Percentiles rank a stretch among this genome's conserved stretches.
phyloP scores from a whole-genome alignment of 805 yeast genomes.

The Wickerhamiella vanderwaltii region DNA sequence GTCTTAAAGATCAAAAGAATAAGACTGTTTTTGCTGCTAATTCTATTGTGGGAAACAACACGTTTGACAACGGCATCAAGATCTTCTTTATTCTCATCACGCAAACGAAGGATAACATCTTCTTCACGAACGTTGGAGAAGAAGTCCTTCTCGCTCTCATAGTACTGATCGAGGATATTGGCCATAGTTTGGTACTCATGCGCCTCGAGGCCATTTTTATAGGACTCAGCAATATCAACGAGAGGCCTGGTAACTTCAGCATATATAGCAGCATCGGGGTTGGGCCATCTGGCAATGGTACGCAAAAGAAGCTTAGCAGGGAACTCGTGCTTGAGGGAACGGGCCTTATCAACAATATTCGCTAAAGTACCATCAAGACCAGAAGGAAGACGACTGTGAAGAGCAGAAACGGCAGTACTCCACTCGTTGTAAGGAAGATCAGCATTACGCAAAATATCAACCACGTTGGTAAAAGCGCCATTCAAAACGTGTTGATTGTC shows the following conservation, averaged over 20 bases:
- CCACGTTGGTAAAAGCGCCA: constrained; percentile 59
- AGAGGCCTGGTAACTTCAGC: constrained; percentile 59
- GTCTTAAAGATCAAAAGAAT: constrained; percentile 72
- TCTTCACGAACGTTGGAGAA: constrained; percentile 51
- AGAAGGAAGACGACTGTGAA: constrained; percentile 79
- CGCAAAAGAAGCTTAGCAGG: constrained; percentile 81
- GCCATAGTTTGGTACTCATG: constrained; percentile 77
- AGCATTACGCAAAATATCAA: constrained; percentile 61
- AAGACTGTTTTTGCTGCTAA: constrained; percentile 84
- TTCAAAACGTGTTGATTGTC: constrained; percentile 94
- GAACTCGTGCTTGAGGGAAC: constrained; percentile 64
- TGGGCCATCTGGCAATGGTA: constrained; percentile 53
- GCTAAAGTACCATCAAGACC: constrained; percentile 58
- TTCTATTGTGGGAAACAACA: constrained; percentile 83
- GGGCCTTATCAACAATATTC: constrained; percentile 53
- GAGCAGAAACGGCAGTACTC: constrained; percentile 72
- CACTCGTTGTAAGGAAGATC: constrained; percentile 90
- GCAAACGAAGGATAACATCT: constrained; percentile 70
- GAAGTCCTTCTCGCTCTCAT: constrained; percentile 65
- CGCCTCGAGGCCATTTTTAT: constrained; percentile 60
- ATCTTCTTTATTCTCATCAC: constrained; percentile 77
- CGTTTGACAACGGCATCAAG: constrained; percentile 57
- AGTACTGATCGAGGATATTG: constrained; percentile 55
- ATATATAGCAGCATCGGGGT: constrained; percentile 40
- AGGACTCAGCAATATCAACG: constrained; percentile 53